Evolutionary conservation across 2,329 filamentous ascomycete genomes (phyloP).

Genomic region (Aspergillus ustus): DNA sequence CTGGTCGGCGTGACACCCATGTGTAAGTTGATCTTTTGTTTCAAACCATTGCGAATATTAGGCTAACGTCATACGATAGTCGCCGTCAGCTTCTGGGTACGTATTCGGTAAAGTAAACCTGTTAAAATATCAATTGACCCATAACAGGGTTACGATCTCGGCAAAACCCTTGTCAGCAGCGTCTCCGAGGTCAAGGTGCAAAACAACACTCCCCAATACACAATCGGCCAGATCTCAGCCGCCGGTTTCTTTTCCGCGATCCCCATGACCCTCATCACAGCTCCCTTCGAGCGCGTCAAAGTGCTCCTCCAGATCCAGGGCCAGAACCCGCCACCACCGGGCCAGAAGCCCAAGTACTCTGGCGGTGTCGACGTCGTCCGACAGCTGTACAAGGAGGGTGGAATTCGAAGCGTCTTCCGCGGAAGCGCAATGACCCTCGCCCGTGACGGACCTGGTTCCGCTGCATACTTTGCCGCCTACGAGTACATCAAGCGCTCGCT

Average conservation of each 20-base stretch:
- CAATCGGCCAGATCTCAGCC: conserved; percentile 83
- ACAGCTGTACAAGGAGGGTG: conserved; percentile 90
- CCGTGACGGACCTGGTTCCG: conserved; percentile 87
- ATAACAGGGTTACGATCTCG: conserved; percentile 90
- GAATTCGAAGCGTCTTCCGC: conserved; percentile 88
- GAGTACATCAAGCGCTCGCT: conserved; percentile 89
- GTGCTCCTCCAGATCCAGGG: conserved; percentile 81
- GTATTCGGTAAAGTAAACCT: conserved; percentile 18
- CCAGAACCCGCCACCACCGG: conserved; percentile 40
- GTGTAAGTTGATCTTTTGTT: conserved; percentile 72
- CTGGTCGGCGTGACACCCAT: conserved; percentile 96
- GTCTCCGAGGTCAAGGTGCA: conserved; percentile 66
- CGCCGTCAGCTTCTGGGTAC: conserved; percentile 69
- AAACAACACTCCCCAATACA: conserved; percentile 68
- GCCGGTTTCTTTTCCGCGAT: conserved; percentile 98
- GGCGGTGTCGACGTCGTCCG: conserved; percentile 89
- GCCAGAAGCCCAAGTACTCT: conserved; percentile 89
- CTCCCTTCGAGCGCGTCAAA: conserved; percentile 98
- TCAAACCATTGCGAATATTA: neutral
- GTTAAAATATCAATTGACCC: conserved; percentile 22
- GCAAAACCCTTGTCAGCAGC: conserved; percentile 81
- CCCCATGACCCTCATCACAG: conserved; percentile 97
- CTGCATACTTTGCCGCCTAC: conserved; percentile 96
- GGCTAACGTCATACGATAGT: conserved; percentile 46
- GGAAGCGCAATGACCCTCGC: conserved; percentile 89